Conservation (phyloP, 257 asterid genomes). For the Oldenlandia corymbosa region DNA sequence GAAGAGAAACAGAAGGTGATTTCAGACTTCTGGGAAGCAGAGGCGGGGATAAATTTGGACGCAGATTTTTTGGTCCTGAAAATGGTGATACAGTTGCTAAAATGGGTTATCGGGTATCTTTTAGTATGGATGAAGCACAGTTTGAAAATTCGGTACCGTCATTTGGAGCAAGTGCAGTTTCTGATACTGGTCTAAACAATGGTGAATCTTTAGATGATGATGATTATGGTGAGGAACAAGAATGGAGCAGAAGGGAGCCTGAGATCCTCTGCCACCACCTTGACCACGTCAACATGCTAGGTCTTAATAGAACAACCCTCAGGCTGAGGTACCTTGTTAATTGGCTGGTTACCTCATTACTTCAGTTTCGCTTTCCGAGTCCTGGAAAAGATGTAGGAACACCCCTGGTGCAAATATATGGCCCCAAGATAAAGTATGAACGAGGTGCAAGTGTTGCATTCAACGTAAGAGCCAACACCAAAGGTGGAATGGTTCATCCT, state of each 20-base stretch:
- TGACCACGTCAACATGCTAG: constrained; percentile 31
- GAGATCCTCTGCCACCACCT: constrained; percentile 30
- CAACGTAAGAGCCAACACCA: constrained; percentile 19
- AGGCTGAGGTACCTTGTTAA: constrained; percentile 27
- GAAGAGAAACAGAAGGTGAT: constrained; percentile 31
- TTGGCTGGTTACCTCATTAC: constrained; percentile 33
- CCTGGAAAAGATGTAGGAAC: constrained; percentile 9
- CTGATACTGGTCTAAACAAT: background rate
- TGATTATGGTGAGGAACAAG: constrained; percentile 18
- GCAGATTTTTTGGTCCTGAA: constrained; percentile 22
- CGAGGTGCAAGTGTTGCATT: constrained; percentile 36
- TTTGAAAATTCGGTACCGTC: constrained; percentile 9
- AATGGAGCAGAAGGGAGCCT: constrained; percentile 27
- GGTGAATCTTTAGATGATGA: constrained; percentile 11
- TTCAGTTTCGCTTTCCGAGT: constrained; percentile 28
- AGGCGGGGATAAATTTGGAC: constrained; percentile 12
- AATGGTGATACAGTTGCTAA: constrained; percentile 21
- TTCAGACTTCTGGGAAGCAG: constrained; percentile 28
- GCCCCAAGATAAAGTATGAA: constrained; percentile 35
- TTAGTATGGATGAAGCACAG: constrained; percentile 16
- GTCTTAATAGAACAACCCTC: constrained; percentile 29
- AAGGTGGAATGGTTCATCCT: constrained; percentile 26
- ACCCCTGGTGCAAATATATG: constrained; percentile 33
- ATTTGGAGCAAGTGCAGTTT: constrained; percentile 18
- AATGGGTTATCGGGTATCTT: constrained; percentile 16